phyloP scores from a whole-genome alignment of 176 grass and related monocot genomes.

The Juncus effusus region DNA sequence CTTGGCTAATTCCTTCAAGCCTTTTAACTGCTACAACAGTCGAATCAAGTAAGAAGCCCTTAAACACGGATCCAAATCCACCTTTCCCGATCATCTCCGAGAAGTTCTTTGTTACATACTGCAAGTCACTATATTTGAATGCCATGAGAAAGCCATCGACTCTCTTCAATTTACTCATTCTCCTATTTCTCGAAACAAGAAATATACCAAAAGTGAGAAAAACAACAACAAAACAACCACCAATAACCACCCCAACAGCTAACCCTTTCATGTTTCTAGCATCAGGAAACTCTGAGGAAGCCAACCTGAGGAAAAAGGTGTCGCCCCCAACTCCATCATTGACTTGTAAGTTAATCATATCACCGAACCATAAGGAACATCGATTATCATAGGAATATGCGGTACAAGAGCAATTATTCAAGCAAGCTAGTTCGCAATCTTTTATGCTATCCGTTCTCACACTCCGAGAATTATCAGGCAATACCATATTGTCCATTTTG shows the following conservation, averaged over 20 bases:
- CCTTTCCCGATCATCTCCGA: not conserved
- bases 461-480: conserved; percentile 27
- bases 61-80: not conserved
- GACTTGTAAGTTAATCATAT: conserved; percentile 29
- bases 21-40: conserved; percentile 53
- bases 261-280: not conserved
- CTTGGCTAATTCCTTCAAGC: conserved; percentile 38
- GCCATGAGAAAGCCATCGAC: not conserved
- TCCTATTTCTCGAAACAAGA: conserved; percentile 14
- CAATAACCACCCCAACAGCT: not conserved
- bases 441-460: conserved; percentile 1
- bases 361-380: conserved; percentile 36
- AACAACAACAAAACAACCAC: not conserved
- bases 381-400: conserved; percentile 31
- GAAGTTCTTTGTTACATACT: not conserved
- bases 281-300: conserved; percentile 16
- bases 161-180: not conserved
- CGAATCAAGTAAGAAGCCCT: not conserved
- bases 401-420: conserved; percentile 46
- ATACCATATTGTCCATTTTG: conserved; percentile 11
- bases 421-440: conserved; percentile 32
- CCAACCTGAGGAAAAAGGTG: conserved; percentile 17
- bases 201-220: not conserved
- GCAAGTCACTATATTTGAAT: not conserved
- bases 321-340: conserved; percentile 11